These are phyloP conservation scores for Rhodotorula sp. DNA, from an alignment of 1,284 basidiomycete genomes.

Conservation along the genomic window DNA sequence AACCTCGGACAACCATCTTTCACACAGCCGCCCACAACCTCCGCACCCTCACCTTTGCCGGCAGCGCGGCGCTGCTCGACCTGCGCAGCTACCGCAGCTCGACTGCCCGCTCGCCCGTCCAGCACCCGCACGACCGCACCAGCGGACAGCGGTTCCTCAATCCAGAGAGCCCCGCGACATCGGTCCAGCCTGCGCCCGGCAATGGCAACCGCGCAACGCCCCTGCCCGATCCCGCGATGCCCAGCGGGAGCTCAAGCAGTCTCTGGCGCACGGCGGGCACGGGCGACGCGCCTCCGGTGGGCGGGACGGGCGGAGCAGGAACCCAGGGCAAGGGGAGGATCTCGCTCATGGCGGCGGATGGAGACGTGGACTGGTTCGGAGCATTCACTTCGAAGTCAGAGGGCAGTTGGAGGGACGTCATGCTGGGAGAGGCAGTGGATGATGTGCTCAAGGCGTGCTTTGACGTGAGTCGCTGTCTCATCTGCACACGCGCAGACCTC, in stretches of 20 bases:
- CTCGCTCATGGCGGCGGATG: slow-evolving; percentile 1
- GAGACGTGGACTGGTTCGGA: slow-evolving; percentile 9
- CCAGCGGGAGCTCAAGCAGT: no score
- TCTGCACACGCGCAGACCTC: no score
- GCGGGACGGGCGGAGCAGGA: neutral
- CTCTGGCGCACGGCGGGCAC: no score
- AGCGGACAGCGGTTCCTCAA: neutral
- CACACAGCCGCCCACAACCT: slow-evolving; percentile 8
- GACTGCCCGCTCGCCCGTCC: neutral
- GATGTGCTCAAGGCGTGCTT: neutral
- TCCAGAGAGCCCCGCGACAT: neutral
- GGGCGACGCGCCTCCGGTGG: neutral
- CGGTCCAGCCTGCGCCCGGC: no score
- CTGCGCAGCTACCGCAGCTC: slow-evolving; percentile 13
- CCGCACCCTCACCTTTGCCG: slow-evolving; percentile 11
- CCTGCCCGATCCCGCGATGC: no score
- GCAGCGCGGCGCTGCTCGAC: slow-evolving; percentile 27
- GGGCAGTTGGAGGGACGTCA: neutral
- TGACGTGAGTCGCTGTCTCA: neutral
- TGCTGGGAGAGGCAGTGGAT: neutral
- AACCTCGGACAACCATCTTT: slow-evolving; percentile 1
- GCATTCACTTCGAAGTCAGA: neutral
- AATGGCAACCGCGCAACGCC: no score
- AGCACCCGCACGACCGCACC: neutral
- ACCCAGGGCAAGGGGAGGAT: neutral